These are phyloP conservation scores for Falciphora oryzae DNA, from an alignment of 2,329 filamentous ascomycete genomes.

Conservation along the genomic window DNA sequence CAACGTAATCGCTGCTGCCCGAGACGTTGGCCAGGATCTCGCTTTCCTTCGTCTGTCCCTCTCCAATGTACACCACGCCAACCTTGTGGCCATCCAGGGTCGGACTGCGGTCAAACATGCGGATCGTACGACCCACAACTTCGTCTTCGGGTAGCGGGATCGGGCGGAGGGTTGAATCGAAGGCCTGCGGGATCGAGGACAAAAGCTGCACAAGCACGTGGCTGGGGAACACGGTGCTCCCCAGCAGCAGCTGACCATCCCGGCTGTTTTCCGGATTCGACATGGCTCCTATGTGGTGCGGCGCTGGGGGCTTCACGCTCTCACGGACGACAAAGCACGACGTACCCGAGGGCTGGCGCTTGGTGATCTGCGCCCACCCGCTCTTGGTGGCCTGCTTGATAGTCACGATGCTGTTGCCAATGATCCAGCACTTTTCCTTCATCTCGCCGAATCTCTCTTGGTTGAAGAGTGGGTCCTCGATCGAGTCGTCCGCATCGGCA, in stretches of 20 bases:
- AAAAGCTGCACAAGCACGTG: constrained; percentile 67
- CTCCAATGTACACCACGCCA: constrained; percentile 87
- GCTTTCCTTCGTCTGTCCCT: constrained; percentile 73
- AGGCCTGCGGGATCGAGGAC: constrained; percentile 53
- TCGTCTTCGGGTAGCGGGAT: constrained; percentile 70
- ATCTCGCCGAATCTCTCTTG: constrained; percentile 60
- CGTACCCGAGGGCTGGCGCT: constrained; percentile 64
- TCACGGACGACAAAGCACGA: constrained; percentile 55
- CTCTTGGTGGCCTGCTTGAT: constrained; percentile 61
- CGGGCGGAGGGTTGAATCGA: constrained; percentile 55
- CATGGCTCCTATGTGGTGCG: constrained; percentile 40
- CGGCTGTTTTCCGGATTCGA: constrained; percentile 33
- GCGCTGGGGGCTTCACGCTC: constrained; percentile 51
- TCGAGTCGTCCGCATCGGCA: constrained; percentile 76
- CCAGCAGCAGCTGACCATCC: constrained; percentile 45
- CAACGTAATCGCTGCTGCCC: constrained; percentile 81
- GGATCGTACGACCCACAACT: constrained; percentile 66
- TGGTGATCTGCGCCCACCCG: constrained; percentile 65
- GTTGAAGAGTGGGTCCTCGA: constrained; percentile 60
- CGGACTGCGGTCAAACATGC: constrained; percentile 77
- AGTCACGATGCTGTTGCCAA: constrained; percentile 69
- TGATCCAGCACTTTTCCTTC: constrained; percentile 62
- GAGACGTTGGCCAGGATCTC: constrained; percentile 84
- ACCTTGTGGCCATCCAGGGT: constrained; percentile 95
- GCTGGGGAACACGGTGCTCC: constrained; percentile 63